These are phyloP conservation scores for Cantharellus anzutake DNA, from an alignment of 768 basidiomycete species.

Conservation along the genomic window DNA sequence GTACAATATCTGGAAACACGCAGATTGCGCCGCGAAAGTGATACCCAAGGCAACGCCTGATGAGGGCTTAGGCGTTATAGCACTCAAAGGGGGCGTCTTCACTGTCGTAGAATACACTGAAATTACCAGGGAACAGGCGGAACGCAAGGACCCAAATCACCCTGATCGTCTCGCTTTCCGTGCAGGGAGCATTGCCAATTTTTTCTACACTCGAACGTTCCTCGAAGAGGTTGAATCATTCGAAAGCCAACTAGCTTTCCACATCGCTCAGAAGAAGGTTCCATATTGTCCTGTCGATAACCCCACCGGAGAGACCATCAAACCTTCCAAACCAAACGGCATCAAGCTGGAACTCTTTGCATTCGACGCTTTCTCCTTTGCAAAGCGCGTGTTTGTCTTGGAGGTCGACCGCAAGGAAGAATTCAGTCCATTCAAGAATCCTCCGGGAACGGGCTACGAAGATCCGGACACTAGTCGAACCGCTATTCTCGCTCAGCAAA, in stretches of 20 bases:
- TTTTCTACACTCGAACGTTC: conserved; percentile 86
- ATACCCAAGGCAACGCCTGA: conserved; percentile 74
- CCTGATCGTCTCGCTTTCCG: conserved; percentile 67
- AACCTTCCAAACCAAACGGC: conserved; percentile 83
- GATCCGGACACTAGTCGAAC: conserved; percentile 78
- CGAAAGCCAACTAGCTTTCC: conserved; percentile 82
- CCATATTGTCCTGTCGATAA: conserved; percentile 29
- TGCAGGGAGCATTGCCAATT: conserved; percentile 94
- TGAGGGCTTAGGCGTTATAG: conserved; percentile 92
- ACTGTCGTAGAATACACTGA: conserved; percentile 97
- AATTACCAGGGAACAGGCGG: conserved; percentile 74
- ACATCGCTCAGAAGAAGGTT: conserved; percentile 98
- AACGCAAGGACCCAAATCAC: conserved; percentile 42
- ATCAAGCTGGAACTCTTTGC: conserved; percentile 99
- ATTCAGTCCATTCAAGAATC: conserved; percentile 96
- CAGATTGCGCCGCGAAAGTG: conserved; percentile 90
- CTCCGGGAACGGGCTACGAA: conserved; percentile 78
- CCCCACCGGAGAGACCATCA: conserved; percentile 42
- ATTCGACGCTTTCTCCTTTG: conserved; percentile 95
- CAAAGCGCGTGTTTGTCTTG: conserved; percentile 61
- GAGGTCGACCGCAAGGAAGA: conserved; percentile 80
- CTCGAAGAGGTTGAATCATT: conserved; percentile 60
- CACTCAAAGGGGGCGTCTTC: conserved; percentile 60
- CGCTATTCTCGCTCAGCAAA: conserved; percentile 79
- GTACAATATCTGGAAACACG: conserved; percentile 72